Conservation (phyloP, 1,284 basidiomycete genomes). For the Pseudozyma sp. region DNA sequence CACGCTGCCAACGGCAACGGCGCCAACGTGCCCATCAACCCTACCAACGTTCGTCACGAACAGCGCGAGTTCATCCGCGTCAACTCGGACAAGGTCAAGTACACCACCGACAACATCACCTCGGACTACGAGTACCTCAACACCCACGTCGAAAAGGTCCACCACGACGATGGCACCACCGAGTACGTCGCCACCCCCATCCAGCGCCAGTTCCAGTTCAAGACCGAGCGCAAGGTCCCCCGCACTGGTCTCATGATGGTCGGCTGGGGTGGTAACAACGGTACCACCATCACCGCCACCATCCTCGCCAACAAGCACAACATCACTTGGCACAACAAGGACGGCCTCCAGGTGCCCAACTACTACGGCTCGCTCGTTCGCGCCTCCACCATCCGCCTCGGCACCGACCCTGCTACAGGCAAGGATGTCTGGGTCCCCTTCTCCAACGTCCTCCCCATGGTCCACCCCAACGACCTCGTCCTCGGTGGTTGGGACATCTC, state of each 20-base stretch:
- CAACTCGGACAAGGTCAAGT: conserved; percentile 65
- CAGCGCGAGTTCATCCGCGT: conserved; percentile 64
- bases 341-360: conserved; percentile 91
- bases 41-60: conserved; percentile 67
- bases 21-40: conserved; percentile 59
- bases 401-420: conserved; percentile 82
- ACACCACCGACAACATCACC: conserved; percentile 62
- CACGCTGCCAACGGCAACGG: conserved; percentile 31
- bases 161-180: conserved; percentile 60
- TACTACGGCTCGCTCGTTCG: conserved; percentile 82
- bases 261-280: conserved; percentile 97
- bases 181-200: conserved; percentile 65
- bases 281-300: conserved; percentile 91
- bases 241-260: conserved; percentile 98
- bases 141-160: conserved; percentile 65
- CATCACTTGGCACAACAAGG: conserved; percentile 95
- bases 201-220: conserved; percentile 78
- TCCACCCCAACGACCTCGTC: conserved; percentile 97
- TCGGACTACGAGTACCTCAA: conserved; percentile 66
- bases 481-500: conserved; percentile 98
- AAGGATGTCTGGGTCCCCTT: conserved; percentile 94
- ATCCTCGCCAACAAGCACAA: conserved; percentile 96
- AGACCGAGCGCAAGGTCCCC: conserved; percentile 85
- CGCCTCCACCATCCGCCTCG: conserved; percentile 92
- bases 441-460: conserved; percentile 94